Conservation (phyloP, 2,329 filamentous ascomycete genomes). For the Zymoseptoria ardabiliae region DNA sequence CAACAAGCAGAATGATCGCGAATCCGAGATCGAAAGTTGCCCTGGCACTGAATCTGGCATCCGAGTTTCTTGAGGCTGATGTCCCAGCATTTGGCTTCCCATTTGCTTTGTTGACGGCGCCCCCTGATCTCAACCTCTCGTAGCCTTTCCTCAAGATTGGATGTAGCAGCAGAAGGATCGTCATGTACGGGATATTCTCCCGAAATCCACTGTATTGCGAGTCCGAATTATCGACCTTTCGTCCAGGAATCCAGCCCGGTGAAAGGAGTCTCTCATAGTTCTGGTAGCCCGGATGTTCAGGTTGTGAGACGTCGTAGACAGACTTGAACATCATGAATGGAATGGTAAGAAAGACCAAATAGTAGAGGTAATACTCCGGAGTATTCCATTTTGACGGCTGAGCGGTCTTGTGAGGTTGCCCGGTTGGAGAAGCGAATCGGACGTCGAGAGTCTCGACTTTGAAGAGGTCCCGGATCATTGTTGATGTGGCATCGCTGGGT, state of each 20-base stretch:
- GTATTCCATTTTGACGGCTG: constrained; percentile 71
- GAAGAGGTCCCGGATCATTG: constrained; percentile 39
- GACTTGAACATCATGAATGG: constrained; percentile 80
- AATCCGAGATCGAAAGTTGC: constrained; percentile 78
- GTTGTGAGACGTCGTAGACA: constrained; percentile 76
- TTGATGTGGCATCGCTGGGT: not conserved
- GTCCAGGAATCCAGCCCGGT: constrained; percentile 84
- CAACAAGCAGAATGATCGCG: constrained; percentile 68
- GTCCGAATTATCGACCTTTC: constrained; percentile 89
- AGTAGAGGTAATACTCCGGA: constrained; percentile 78
- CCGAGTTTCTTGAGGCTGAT: constrained; percentile 41
- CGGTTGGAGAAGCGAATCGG: constrained; percentile 61
- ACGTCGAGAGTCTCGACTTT: constrained; percentile 63
- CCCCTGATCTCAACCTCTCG: constrained; percentile 40
- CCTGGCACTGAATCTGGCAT: constrained; percentile 54
- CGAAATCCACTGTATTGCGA: constrained; percentile 80
- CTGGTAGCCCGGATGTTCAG: constrained; percentile 76
- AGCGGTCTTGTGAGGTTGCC: constrained; percentile 30
- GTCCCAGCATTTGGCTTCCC: not conserved
- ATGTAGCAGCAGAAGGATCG: constrained; percentile 66
- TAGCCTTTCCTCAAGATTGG: constrained; percentile 69
- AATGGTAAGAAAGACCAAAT: constrained; percentile 58
- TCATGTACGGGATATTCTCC: constrained; percentile 75
- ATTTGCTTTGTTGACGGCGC: not conserved
- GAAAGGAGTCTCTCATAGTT: constrained; percentile 65